phyloP scores from a whole-genome alignment of 495 filamentous ascomycete genomes.

The Xylaria telfairii region DNA sequence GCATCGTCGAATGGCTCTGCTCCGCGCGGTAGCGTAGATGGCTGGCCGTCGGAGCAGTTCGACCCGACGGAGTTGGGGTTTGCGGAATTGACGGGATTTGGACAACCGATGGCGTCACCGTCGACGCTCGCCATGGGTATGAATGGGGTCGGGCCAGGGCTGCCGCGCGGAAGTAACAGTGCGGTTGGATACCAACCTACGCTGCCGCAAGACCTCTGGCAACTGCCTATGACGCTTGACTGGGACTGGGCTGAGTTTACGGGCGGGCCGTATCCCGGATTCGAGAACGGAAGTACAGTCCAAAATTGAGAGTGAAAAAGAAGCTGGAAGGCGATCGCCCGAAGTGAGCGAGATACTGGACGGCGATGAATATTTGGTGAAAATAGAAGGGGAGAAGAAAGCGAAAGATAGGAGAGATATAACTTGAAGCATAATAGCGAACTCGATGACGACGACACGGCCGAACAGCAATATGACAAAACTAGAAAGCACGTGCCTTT shows the following conservation, averaged over 20 bases:
- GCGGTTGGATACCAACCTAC: constrained; percentile 75
- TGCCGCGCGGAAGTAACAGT: constrained; percentile 1
- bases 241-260: constrained; percentile 98
- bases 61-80: constrained; percentile 43
- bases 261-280: constrained; percentile 56
- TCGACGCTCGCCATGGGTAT: constrained; percentile 40
- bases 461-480: neutral
- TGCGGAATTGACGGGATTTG: constrained; percentile 56
- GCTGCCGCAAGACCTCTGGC: constrained; percentile 96
- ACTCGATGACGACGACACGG: constrained; percentile 4
- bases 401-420: neutral
- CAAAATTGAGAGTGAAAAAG: neutral
- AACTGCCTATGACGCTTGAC: constrained; percentile 93
- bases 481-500: constrained; percentile 1
- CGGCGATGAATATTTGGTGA: neutral
- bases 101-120: constrained; percentile 48
- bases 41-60: constrained; percentile 37
- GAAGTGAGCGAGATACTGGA: neutral
- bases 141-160: constrained; percentile 28
- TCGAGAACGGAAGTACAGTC: constrained; percentile 54
- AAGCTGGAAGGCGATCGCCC: neutral
- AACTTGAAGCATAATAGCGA: neutral
- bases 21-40: constrained; percentile 31
- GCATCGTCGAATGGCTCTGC: constrained; percentile 33
- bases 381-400: neutral